These are phyloP conservation scores for Emydomyces testavorans DNA, from an alignment of 2,329 filamentous ascomycete genomes.

Conservation along the genomic window DNA sequence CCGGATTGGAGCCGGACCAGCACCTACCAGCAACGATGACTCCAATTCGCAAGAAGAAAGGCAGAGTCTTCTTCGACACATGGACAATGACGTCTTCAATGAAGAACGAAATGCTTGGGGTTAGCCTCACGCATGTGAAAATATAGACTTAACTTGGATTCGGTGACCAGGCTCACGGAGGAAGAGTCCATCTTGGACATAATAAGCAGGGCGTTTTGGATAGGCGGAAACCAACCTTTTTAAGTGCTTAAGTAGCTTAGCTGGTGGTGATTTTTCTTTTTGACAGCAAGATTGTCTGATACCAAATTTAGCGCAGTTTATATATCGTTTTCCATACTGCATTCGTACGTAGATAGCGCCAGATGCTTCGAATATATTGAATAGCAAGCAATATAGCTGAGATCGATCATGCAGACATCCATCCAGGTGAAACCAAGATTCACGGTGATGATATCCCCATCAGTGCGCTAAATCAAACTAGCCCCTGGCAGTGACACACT, in stretches of 20 bases:
- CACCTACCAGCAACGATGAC: constrained; percentile 1
- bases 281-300: not conserved
- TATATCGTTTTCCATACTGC: not conserved
- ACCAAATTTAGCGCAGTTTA: constrained; percentile 5
- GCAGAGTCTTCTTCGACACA: constrained; percentile 16
- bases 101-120: constrained; percentile 25
- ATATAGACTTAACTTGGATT: not conserved
- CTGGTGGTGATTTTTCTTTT: not conserved
- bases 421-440: constrained; percentile 3
- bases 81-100: constrained; percentile 25
- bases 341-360: not conserved
- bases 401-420: not conserved
- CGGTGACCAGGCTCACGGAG: too few relatives aligned
- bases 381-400: not conserved
- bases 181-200: not conserved
- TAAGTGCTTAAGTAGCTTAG: too few relatives aligned
- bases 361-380: not conserved
- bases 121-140: not conserved
- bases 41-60: constrained; percentile 16
- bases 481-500: constrained; percentile 7
- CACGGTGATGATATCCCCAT: not conserved
- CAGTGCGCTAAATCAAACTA: not conserved
- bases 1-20: not conserved
- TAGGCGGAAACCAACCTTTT: too few relatives aligned
- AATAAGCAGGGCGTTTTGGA: not conserved